phyloP scores from a whole-genome alignment of 1,139 yeast genomes.

The Suhomyces ambrosiae region DNA sequence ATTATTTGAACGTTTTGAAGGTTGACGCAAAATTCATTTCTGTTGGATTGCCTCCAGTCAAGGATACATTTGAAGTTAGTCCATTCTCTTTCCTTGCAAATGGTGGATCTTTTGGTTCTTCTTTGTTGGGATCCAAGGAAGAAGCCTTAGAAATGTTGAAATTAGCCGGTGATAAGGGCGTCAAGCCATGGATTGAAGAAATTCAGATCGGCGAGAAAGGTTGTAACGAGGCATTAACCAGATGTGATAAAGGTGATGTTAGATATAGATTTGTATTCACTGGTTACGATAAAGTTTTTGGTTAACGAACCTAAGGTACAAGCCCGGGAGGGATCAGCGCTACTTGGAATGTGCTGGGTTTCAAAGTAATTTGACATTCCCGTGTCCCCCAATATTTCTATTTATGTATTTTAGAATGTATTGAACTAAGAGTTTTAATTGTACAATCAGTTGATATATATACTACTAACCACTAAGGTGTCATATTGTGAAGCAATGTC shows the following conservation, averaged over 20 bases:
- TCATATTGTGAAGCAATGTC: neutral
- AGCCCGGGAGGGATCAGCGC: too few species aligned
- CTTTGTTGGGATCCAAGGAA: constrained; percentile 51
- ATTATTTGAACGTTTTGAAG: constrained; percentile 25
- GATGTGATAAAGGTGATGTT: constrained; percentile 56
- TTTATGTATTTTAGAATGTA: too few species aligned
- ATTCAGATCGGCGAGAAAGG: constrained; percentile 54
- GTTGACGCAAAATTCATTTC: constrained; percentile 28
- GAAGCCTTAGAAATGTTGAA: constrained; percentile 60
- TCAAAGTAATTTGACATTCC: too few species aligned
- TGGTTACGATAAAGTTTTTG: constrained; percentile 51
- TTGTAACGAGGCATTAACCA: constrained; percentile 52
- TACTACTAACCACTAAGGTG: neutral
- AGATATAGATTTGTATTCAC: constrained; percentile 66
- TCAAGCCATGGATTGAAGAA: constrained; percentile 63
- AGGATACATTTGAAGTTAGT: constrained; percentile 38
- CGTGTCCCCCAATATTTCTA: too few species aligned
- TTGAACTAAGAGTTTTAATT: neutral
- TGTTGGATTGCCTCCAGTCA: constrained; percentile 28
- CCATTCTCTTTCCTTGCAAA: constrained; percentile 48
- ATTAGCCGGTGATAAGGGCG: constrained; percentile 52
- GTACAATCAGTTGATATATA: neutral
- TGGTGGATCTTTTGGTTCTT: constrained; percentile 47
- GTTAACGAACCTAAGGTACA: too few species aligned
- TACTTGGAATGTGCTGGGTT: too few species aligned